Conservation (phyloP, 202 grass and related monocot genomes). For the Setaria viridis region DNA sequence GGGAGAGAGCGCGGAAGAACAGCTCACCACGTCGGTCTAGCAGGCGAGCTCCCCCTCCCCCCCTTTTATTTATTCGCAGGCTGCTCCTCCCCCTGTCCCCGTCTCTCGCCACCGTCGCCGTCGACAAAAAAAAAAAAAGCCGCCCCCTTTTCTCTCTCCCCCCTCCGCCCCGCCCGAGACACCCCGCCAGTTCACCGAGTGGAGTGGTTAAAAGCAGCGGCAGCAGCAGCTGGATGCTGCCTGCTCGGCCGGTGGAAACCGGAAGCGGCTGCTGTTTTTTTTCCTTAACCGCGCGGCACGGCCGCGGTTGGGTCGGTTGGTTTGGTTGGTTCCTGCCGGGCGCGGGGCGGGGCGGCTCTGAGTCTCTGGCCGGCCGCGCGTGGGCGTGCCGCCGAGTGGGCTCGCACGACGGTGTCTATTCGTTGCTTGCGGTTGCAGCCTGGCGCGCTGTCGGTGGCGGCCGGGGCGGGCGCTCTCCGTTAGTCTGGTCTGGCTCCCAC, state of each 20-base stretch:
- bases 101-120: conserved; percentile 30
- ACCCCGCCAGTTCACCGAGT: background rate
- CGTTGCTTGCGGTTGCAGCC: conserved; percentile 55
- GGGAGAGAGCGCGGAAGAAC: conserved; percentile 28
- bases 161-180: background rate
- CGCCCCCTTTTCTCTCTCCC: conserved; percentile 16
- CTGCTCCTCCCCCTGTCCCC: background rate
- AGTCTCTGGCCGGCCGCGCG: background rate
- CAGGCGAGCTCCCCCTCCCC: conserved; percentile 33
- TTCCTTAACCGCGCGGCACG: background rate
- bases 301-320: background rate
- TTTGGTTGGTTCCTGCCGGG: background rate
- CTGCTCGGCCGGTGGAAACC: background rate
- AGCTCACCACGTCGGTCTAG: conserved; percentile 67
- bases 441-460: conserved; percentile 49
- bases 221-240: background rate
- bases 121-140: background rate
- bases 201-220: background rate
- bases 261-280: background rate
- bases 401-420: conserved; percentile 54
- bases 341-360: no score
- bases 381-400: conserved; percentile 38
- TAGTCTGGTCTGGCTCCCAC: background rate
- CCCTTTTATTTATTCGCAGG: conserved; percentile 53
- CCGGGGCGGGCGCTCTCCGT: background rate